Conservation (phyloP, 129 eudicot species). For the Pittosporum tobira region DNA sequence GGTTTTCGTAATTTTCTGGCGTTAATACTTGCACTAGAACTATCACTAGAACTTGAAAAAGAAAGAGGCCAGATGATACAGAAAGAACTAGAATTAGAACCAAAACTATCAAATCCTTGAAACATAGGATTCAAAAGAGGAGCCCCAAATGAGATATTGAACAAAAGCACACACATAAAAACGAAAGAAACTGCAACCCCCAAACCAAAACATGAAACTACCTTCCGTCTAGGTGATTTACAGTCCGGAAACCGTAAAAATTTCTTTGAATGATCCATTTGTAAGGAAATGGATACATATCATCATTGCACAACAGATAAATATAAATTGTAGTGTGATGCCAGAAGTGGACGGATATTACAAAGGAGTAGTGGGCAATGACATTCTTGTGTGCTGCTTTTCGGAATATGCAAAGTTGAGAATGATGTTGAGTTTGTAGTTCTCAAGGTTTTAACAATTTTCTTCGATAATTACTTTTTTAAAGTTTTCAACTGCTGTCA, state of each 20-base stretch:
- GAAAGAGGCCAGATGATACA: conserved; percentile 45
- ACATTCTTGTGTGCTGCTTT: not conserved
- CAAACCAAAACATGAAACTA: conserved; percentile 59
- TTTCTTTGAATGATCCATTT: conserved; percentile 54
- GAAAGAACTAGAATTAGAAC: conserved; percentile 19
- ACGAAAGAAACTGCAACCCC: conserved; percentile 35
- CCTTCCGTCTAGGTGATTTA: conserved; percentile 40
- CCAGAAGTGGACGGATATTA: no score
- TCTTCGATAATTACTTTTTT: no score
- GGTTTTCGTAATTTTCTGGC: conserved; percentile 9
- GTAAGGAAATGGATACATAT: no score
- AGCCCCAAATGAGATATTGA: conserved; percentile 40
- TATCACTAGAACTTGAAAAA: conserved; percentile 25
- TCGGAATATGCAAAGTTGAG: conserved; percentile 10
- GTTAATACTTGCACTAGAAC: conserved; percentile 10
- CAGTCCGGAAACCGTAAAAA: conserved; percentile 35
- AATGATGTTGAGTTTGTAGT: not conserved
- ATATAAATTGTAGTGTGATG: no score
- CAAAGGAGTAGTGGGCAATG: conserved; percentile 1
- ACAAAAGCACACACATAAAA: conserved; percentile 29
- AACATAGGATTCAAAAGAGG: conserved; percentile 37
- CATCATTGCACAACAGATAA: no score
- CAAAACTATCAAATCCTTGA: conserved; percentile 29
- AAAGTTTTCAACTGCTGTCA: no score
- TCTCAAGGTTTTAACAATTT: no score